These are phyloP conservation scores for Candida oleophila DNA, from an alignment of 805 yeast genomes.

Conservation along the genomic window DNA sequence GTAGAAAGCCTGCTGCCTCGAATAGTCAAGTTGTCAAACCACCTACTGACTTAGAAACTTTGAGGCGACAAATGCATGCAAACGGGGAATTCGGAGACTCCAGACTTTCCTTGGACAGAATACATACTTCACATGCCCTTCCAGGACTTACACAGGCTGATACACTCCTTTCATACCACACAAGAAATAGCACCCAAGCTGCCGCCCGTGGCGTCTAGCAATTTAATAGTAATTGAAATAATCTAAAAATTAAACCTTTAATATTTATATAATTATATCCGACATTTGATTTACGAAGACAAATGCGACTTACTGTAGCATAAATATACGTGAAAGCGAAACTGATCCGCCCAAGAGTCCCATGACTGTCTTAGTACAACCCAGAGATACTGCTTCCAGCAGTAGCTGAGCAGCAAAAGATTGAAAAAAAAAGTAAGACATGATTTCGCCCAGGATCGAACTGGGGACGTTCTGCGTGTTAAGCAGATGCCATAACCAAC, in stretches of 20 bases:
- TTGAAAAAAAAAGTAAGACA: not conserved
- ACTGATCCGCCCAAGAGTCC: not conserved
- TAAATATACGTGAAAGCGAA: not conserved
- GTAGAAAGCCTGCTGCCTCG: conserved; percentile 8
- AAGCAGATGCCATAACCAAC: conserved; percentile 97
- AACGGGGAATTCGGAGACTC: conserved; percentile 36
- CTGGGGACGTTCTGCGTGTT: conserved; percentile 99
- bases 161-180: conserved; percentile 43
- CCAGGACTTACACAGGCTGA: conserved; percentile 53
- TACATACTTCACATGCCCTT: conserved; percentile 45
- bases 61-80: conserved; percentile 38
- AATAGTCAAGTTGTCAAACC: conserved; percentile 26
- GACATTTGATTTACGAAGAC: no score
- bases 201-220: conserved; percentile 9
- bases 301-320: no score
- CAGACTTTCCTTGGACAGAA: conserved; percentile 37
- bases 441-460: conserved; percentile 72
- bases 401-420: not conserved
- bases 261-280: no score
- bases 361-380: not conserved
- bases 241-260: no score
- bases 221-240: not conserved
- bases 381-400: not conserved
- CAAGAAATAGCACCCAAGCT: conserved; percentile 38
- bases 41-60: conserved; percentile 32